phyloP scores from a whole-genome alignment of 1,284 basidiomycete genomes.

The Tylopilus sp. region DNA sequence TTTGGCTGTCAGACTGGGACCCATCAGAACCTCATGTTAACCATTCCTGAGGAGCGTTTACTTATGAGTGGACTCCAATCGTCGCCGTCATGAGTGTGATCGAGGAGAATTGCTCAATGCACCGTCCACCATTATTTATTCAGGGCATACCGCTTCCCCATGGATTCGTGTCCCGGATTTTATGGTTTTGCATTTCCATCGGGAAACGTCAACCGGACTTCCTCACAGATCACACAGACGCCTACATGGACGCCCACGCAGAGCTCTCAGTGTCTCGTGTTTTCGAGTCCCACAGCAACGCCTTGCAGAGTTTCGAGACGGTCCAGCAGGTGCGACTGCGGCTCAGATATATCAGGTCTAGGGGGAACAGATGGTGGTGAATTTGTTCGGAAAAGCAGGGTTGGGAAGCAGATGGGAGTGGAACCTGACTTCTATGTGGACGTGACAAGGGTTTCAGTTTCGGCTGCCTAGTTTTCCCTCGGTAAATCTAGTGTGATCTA shows the following conservation, averaged over 20 bases:
- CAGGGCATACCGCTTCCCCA: constrained; percentile 30
- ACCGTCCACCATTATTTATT: neutral
- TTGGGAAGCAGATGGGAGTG: constrained; percentile 4
- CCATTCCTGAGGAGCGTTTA: constrained; percentile 18
- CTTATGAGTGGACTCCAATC: constrained; percentile 8
- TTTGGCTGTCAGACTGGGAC: constrained; percentile 5
- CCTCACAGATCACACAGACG: constrained; percentile 19
- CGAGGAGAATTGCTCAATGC: no score
- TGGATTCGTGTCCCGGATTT: constrained; percentile 22
- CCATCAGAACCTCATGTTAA: neutral
- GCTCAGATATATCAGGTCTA: constrained; percentile 10
- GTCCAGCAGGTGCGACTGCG: constrained; percentile 11
- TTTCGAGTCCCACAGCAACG: constrained; percentile 11
- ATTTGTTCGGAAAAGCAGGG: constrained; percentile 5
- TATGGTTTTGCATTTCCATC: constrained; percentile 28
- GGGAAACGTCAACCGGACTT: constrained; percentile 21
- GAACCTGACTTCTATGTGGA: constrained; percentile 8
- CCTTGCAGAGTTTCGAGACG: constrained; percentile 13
- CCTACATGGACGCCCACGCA: constrained; percentile 21
- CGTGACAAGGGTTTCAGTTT: neutral
- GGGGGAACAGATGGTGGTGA: constrained; percentile 11
- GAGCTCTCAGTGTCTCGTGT: constrained; percentile 13
- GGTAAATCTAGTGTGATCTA: no score
- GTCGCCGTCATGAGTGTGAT: no score
- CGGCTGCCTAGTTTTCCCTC: no score